A percentile compares a stretch with the other conserved stretches of the same genome.
Evolutionary conservation across 2,329 filamentous ascomycete species (phyloP).

Genomic region (Trichophaea hybrida): DNA sequence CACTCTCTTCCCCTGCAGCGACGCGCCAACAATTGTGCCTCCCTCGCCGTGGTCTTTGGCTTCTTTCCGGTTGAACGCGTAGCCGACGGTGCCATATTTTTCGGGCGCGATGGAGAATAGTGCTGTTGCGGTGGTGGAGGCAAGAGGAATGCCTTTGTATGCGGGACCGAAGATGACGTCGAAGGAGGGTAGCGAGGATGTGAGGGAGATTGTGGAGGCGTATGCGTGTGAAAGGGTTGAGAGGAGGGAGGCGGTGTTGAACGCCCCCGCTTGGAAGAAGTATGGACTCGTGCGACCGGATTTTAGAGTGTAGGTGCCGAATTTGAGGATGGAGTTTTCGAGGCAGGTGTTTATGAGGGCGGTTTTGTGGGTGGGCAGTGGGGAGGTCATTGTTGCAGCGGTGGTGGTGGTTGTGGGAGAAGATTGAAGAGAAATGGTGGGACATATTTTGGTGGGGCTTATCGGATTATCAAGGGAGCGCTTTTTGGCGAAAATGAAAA

Average conservation of each 20-base stretch:
- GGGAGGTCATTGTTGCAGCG: conserved; percentile 1
- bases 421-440: not conserved
- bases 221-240: conserved; percentile 68
- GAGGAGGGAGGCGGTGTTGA: conserved; percentile 68
- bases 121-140: conserved; percentile 59
- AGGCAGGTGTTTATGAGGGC: conserved; percentile 58
- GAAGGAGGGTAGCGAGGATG: conserved; percentile 46
- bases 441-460: not conserved
- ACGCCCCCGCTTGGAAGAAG: conserved; percentile 93
- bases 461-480: not conserved
- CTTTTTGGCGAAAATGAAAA: too few species aligned
- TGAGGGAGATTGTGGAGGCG: conserved; percentile 48
- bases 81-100: conserved; percentile 56
- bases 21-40: conserved; percentile 77
- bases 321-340: conserved; percentile 55
- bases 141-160: conserved; percentile 95
- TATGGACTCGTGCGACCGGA: conserved; percentile 84
- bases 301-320: conserved; percentile 79
- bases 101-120: conserved; percentile 53
- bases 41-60: conserved; percentile 93
- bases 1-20: conserved; percentile 69
- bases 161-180: conserved; percentile 88
- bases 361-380: conserved; percentile 52
- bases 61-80: conserved; percentile 92
- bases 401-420: not conserved